These are phyloP conservation scores for Amorphotheca resinae DNA, from an alignment of 495 filamentous ascomycete genomes.

Conservation along the genomic window DNA sequence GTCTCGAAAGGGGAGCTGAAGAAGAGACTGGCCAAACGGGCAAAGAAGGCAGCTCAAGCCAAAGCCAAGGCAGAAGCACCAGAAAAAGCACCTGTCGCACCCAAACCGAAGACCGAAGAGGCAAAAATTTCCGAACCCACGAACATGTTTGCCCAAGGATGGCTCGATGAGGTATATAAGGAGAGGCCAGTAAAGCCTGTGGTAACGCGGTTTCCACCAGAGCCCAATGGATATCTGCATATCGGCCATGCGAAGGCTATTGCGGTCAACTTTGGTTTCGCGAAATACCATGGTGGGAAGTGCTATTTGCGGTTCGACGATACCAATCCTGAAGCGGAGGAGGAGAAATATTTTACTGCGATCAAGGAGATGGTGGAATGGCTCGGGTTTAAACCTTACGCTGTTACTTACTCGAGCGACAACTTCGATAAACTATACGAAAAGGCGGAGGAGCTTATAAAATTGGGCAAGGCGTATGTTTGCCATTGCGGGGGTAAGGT, in stretches of 20 bases:
- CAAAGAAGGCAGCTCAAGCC: slow-evolving; percentile 43
- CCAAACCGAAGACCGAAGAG: slow-evolving; percentile 22
- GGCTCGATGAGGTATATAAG: slow-evolving; percentile 67
- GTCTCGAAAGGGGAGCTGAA: slow-evolving; percentile 54
- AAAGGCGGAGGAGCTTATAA: slow-evolving; percentile 74
- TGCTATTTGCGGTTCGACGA: slow-evolving; percentile 45
- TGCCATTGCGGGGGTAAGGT: slow-evolving; percentile 33
- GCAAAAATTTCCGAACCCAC: slow-evolving; percentile 29
- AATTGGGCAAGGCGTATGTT: slow-evolving; percentile 57
- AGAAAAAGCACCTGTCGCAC: slow-evolving; percentile 27
- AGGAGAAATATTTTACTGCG: slow-evolving; percentile 63
- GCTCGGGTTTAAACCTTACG: slow-evolving; percentile 68
- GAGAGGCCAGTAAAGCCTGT: slow-evolving; percentile 56
- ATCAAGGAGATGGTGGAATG: slow-evolving; percentile 71
- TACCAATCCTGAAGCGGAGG: slow-evolving; percentile 74
- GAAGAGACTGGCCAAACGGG: slow-evolving; percentile 49
- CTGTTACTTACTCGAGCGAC: slow-evolving; percentile 65
- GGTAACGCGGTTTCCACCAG: slow-evolving; percentile 81
- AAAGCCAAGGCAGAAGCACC: slow-evolving; percentile 32
- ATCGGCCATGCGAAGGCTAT: slow-evolving; percentile 97
- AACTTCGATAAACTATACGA: slow-evolving; percentile 82
- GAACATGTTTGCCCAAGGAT: slow-evolving; percentile 81
- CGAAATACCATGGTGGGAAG: slow-evolving; percentile 68
- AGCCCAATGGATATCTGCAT: slow-evolving; percentile 74
- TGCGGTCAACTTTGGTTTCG: slow-evolving; percentile 93